Base-by-base conservation (phyloP, 1,284 basidiomycete species). In the Boletus semigastroideus region DNA sequence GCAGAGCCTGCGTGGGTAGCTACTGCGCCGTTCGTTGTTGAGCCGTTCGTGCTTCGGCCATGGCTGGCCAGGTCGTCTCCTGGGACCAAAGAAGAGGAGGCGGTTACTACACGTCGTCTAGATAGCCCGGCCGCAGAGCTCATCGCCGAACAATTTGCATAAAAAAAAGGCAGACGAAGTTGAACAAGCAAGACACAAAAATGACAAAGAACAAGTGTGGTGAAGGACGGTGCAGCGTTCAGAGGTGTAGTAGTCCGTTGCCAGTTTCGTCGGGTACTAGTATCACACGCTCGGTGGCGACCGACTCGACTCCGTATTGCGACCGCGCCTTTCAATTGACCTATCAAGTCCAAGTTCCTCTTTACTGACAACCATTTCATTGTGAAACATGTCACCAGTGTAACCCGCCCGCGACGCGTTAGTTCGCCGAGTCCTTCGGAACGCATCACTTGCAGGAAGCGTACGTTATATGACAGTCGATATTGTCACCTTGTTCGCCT, bases 1-100 rank as follows among this genome's bases (percentile, higher is more conserved):
- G 91, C 90, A 12, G 86, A 89, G 39, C 89, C 87, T 0, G 84
- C 87, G 64, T 81, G 78, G n/a, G 71, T 66, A 9, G 47, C 42
- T 41, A 36, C 31, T 49, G 57, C 56, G 52, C 57, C 74, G 60
- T 59, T 71, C n/a, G 71, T 58, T 33, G 67, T 59, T 53, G 70
- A 68, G 53, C 69, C 71, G 46, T 65, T 68, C 34, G 60, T 16
- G 42, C 62, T 51, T 43, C 70, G 66, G 39, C 64, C 56, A 46
- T 64, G 56, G 52, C 65, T 67, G 16, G 62, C 49, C 28, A 69
- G 66, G 53, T 74, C 73, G 28, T 70, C 61, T 49, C 59, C 61
- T 33, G 63, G 62, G 41, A 66, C 50, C 2, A 76, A 72, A 30
- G 71, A 64, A 34, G 64, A 59, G 12, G 76, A 72, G 28, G 70